Conservation (phyloP, 306 rosid species). For the Canavalia ensiformis region DNA sequence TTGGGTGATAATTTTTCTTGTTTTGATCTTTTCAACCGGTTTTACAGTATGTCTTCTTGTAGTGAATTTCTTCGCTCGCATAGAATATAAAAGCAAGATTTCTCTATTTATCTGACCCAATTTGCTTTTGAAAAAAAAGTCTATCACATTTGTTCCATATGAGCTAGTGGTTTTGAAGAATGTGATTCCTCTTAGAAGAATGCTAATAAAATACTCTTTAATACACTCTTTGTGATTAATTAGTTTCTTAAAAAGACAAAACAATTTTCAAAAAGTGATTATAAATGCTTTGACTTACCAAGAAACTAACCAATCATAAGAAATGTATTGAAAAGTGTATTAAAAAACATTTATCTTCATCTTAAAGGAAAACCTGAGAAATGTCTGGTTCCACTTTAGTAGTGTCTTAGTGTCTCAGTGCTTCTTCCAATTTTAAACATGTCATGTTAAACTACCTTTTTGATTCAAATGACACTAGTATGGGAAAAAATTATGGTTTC, state of each 20-base stretch:
- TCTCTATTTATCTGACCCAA: background rate
- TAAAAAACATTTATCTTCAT: background rate
- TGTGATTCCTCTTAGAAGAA: too few species aligned
- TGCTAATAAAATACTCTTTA: too few species aligned
- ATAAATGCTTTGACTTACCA: too few species aligned
- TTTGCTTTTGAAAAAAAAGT: background rate
- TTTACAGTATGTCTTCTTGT: constrained; percentile 1
- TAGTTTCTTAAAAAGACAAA: too few species aligned
- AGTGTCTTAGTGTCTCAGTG: background rate
- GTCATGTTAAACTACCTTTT: background rate
- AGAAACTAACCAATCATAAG: too few species aligned
- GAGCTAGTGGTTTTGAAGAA: background rate
- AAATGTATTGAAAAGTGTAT: too few species aligned
- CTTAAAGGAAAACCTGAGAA: constrained; percentile 12
- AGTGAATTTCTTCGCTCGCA: constrained; percentile 11
- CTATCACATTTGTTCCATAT: background rate
- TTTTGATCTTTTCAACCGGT: background rate
- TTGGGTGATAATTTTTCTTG: background rate
- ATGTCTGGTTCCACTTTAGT: background rate
- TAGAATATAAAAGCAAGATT: background rate
- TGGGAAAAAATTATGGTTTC: background rate
- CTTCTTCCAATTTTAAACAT: constrained; percentile 26
- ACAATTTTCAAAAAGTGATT: too few species aligned
- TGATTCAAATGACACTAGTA: constrained; percentile 3
- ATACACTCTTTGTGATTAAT: too few species aligned